phyloP scores from a whole-genome alignment of 805 yeast genomes.

The Grigorovia humatica region DNA sequence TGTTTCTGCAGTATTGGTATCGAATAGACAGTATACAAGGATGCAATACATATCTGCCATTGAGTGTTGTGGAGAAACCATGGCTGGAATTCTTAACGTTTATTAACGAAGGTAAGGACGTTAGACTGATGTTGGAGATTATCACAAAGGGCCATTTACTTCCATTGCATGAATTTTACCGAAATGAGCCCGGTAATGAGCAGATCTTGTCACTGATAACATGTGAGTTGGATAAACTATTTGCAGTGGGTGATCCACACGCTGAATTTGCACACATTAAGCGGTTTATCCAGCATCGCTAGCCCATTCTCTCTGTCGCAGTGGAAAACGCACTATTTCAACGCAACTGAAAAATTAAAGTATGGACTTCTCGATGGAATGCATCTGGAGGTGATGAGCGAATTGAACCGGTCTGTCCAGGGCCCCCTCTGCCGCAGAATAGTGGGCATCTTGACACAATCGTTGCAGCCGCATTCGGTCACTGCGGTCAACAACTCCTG shows the following conservation, averaged over 20 bases:
- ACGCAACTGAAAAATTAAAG: too few species aligned
- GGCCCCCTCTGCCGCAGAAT: neutral
- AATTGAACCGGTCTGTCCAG: neutral
- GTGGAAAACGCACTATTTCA: too few species aligned
- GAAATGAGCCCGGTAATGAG: slow-evolving; percentile 14
- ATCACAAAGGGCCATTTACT: slow-evolving; percentile 18
- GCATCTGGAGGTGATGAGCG: too few species aligned
- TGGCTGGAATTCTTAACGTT: slow-evolving; percentile 18
- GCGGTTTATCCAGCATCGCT: neutral
- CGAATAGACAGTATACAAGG: slow-evolving; percentile 4
- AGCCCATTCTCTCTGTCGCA: too few species aligned
- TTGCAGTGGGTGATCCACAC: slow-evolving; percentile 5
- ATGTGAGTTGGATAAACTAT: slow-evolving; percentile 9
- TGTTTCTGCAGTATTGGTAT: slow-evolving; percentile 20
- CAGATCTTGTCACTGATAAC: slow-evolving; percentile 11
- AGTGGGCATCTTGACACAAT: neutral
- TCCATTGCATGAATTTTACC: neutral
- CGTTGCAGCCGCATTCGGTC: slow-evolving; percentile 17
- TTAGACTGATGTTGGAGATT: slow-evolving; percentile 8
- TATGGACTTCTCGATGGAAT: too few species aligned
- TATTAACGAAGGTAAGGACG: slow-evolving; percentile 12
- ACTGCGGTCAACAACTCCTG: slow-evolving; percentile 70
- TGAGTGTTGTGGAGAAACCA: slow-evolving; percentile 17
- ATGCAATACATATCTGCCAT: neutral
- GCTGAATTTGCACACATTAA: neutral